phyloP scores from a whole-genome alignment of 768 basidiomycete species.

The Suillus tomentosus region DNA sequence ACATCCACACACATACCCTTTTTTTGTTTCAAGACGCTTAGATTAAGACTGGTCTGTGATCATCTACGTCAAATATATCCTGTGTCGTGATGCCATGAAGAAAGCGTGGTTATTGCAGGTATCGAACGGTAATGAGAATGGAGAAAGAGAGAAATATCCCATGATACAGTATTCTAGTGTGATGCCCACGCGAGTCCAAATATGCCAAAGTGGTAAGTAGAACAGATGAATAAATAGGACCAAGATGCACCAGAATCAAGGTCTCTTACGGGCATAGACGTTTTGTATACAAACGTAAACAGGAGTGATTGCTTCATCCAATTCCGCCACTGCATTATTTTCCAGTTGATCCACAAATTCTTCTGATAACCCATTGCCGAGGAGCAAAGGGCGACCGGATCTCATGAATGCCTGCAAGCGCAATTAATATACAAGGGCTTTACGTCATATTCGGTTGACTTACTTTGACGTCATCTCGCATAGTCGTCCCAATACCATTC shows the following conservation, averaged over 20 bases:
- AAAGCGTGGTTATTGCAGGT: constrained; percentile 7
- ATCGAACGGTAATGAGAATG: constrained; percentile 12
- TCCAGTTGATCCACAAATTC: constrained; percentile 56
- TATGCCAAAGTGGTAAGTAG: constrained; percentile 2
- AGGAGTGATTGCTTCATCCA: constrained; percentile 46
- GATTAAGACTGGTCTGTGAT: not conserved
- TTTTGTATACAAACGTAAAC: constrained; percentile 59
- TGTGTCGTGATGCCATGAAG: constrained; percentile 2
- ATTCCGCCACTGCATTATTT: constrained; percentile 50
- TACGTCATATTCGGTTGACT: constrained; percentile 13
- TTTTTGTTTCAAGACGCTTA: not conserved
- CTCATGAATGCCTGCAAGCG: constrained; percentile 58
- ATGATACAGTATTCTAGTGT: constrained; percentile 25
- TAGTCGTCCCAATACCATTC: constrained; percentile 43
- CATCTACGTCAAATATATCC: constrained; percentile 5
- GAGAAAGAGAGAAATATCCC: constrained; percentile 18
- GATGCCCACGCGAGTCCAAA: constrained; percentile 18
- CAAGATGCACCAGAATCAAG: constrained; percentile 19
- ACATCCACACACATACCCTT: not conserved
- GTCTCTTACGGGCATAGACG: constrained; percentile 52
- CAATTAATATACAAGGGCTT: constrained; percentile 2
- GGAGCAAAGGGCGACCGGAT: constrained; percentile 66
- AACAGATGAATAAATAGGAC: constrained; percentile 7
- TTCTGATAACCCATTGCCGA: constrained; percentile 61
- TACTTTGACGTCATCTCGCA: constrained; percentile 66